Conservation (phyloP, 2,329 filamentous ascomycete species). For the Bretziella fagacearum region DNA sequence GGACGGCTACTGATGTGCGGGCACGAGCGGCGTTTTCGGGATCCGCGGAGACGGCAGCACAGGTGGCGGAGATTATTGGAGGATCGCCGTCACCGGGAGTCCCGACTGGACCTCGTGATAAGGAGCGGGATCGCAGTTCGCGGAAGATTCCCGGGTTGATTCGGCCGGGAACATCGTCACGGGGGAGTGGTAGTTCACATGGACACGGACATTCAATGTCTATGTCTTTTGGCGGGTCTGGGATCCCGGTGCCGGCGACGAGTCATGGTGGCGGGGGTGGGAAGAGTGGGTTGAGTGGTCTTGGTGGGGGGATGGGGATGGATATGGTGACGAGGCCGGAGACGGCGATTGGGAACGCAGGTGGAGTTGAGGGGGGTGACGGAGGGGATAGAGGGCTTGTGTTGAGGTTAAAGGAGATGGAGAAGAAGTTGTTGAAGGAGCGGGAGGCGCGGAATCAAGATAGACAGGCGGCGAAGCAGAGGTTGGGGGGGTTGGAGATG, state of each 20-base stretch:
- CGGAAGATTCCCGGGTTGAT: conserved; percentile 16
- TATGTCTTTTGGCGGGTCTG: conserved; percentile 1
- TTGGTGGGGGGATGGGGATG: conserved; percentile 1
- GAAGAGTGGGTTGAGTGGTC: neutral
- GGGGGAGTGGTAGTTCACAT: conserved; percentile 17
- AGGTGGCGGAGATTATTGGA: conserved; percentile 14
- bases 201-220: conserved; percentile 6
- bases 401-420: conserved; percentile 68
- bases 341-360: conserved; percentile 16
- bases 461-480: conserved; percentile 62
- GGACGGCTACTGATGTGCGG: conserved; percentile 43
- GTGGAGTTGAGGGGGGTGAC: neutral
- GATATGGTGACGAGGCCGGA: conserved; percentile 13
- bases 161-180: conserved; percentile 20
- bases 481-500: conserved; percentile 57
- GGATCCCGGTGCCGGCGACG: conserved; percentile 11
- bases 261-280: conserved; percentile 15
- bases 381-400: conserved; percentile 60
- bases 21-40: conserved; percentile 25
- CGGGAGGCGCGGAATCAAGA: conserved; percentile 74
- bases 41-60: conserved; percentile 20
- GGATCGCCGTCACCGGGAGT: conserved; percentile 38
- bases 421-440: conserved; percentile 77
- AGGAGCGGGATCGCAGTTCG: conserved; percentile 22
- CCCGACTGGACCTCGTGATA: conserved; percentile 36